Percentiles rank a stretch among this genome's conserved stretches.
Evolutionary conservation across 1,284 basidiomycete species (phyloP).

Genomic region (Schizophyllum commune): DNA sequence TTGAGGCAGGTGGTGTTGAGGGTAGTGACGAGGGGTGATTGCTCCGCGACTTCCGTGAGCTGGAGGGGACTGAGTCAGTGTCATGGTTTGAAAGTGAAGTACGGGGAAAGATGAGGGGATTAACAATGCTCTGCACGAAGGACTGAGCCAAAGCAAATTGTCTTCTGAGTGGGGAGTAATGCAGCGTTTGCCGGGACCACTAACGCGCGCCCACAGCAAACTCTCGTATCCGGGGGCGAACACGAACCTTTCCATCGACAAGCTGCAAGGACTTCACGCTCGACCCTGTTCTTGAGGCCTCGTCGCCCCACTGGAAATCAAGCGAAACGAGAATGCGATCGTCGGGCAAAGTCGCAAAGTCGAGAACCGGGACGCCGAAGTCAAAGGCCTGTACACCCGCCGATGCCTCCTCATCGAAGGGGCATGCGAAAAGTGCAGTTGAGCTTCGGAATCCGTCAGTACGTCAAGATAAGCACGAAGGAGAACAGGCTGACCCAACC

Average conservation of each 20-base stretch:
- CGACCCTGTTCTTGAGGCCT: constrained; percentile 1
- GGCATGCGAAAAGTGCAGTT: constrained; percentile 55
- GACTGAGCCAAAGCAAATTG: constrained; percentile 10
- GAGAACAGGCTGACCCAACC: constrained; percentile 46
- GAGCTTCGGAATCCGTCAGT: constrained; percentile 34
- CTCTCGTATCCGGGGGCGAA: background rate
- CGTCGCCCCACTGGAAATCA: constrained; percentile 35
- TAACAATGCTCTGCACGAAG: constrained; percentile 32
- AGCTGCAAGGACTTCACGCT: constrained; percentile 19
- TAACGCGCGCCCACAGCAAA: background rate
- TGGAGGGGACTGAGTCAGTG: background rate
- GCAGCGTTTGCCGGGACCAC: constrained; percentile 3
- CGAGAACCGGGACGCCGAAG: constrained; percentile 49
- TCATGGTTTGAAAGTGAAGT: constrained; percentile 6
- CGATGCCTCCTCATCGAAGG: constrained; percentile 25
- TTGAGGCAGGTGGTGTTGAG: background rate
- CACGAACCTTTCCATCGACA: constrained; percentile 22
- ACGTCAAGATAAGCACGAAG: background rate
- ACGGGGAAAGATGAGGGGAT: constrained; percentile 32
- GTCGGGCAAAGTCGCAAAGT: constrained; percentile 39
- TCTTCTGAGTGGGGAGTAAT: constrained; percentile 18
- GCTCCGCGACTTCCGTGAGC: background rate
- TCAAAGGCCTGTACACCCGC: constrained; percentile 35
- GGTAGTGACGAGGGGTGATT: background rate
- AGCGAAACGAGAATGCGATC: constrained; percentile 40